Conservation (phyloP, 2,329 filamentous ascomycete genomes). For the Aspergillus fumigatiaffinis region DNA sequence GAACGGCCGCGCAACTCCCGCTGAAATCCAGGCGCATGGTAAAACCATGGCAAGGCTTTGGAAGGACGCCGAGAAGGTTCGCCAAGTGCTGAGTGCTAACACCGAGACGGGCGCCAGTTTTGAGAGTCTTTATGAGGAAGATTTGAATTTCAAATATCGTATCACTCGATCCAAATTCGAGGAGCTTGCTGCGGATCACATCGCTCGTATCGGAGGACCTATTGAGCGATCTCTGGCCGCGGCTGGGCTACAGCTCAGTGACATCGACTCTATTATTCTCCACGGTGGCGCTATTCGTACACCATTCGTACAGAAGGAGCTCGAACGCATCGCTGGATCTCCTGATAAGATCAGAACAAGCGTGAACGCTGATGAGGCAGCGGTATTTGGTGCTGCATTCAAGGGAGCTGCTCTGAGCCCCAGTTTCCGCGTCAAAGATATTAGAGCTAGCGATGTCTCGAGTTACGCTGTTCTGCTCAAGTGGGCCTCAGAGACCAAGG, state of each 20-base stretch:
- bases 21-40: slow-evolving; percentile 63
- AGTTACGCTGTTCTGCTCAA: slow-evolving; percentile 71
- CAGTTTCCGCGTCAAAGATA: slow-evolving; percentile 97
- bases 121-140: slow-evolving; percentile 79
- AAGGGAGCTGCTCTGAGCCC: slow-evolving; percentile 88
- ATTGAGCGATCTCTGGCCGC: slow-evolving; percentile 70
- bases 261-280: slow-evolving; percentile 86
- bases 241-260: slow-evolving; percentile 67
- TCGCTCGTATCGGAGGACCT: slow-evolving; percentile 63
- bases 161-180: slow-evolving; percentile 78
- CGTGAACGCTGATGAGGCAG: slow-evolving; percentile 95
- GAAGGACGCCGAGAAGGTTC: slow-evolving; percentile 83
- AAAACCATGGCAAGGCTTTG: slow-evolving; percentile 84
- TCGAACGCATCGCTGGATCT: slow-evolving; percentile 70
- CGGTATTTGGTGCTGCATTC: slow-evolving; percentile 93
- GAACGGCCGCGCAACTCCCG: slow-evolving; percentile 36
- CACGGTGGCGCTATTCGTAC: slow-evolving; percentile 88
- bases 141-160: slow-evolving; percentile 92
- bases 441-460: slow-evolving; percentile 73
- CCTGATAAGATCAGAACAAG: slow-evolving; percentile 82
- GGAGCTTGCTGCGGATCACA: slow-evolving; percentile 65
- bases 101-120: slow-evolving; percentile 74
- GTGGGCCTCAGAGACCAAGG: slow-evolving; percentile 68
- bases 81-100: slow-evolving; percentile 92
- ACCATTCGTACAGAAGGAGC: slow-evolving; percentile 85